Percentiles rank a stretch among this genome's conserved stretches.
Evolutionary conservation across 208 protist species (phyloP).

Genomic region (Acanthamoeba triangularis): DNA sequence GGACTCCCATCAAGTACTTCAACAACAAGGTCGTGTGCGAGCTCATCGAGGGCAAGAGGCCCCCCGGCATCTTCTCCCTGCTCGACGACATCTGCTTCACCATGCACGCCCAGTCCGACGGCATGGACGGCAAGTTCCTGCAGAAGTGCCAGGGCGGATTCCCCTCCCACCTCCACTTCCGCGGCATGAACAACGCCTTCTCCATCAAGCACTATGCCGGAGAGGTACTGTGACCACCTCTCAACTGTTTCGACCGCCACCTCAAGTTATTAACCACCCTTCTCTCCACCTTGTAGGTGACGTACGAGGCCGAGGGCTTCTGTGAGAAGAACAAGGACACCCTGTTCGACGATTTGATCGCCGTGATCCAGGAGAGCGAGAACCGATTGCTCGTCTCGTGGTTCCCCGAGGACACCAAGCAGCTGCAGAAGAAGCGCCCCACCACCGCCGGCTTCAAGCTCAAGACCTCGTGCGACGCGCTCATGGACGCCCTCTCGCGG

Average conservation of each 20-base stretch:
- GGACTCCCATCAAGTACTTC: constrained; percentile 98
- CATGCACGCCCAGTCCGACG: constrained; percentile 87
- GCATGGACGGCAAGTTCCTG: constrained; percentile 73
- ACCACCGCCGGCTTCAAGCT: constrained; percentile 96
- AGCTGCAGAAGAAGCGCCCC: constrained; percentile 85
- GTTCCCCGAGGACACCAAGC: constrained; percentile 71
- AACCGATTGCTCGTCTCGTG: constrained; percentile 60
- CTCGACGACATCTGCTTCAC: constrained; percentile 98
- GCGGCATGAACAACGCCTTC: constrained; percentile 83
- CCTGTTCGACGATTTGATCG: constrained; percentile 86
- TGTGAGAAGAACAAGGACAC: constrained; percentile 91
- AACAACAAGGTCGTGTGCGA: constrained; percentile 98
- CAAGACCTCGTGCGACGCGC: constrained; percentile 88
- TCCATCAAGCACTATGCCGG: constrained; percentile 92
- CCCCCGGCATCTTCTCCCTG: constrained; percentile 96
- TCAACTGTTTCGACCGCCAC: not conserved
- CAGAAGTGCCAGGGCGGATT: constrained; percentile 70
- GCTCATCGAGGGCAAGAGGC: constrained; percentile 95
- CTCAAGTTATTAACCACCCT: not conserved
- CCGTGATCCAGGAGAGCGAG: constrained; percentile 81
- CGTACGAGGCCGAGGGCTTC: constrained; percentile 88
- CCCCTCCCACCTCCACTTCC: constrained; percentile 80
- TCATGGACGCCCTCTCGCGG: constrained; percentile 94
- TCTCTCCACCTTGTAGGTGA: constrained; percentile 69
- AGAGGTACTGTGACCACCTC: constrained; percentile 76